phyloP scores from a whole-genome alignment of 1,139 yeast species.

The Dujonia santamariae region DNA sequence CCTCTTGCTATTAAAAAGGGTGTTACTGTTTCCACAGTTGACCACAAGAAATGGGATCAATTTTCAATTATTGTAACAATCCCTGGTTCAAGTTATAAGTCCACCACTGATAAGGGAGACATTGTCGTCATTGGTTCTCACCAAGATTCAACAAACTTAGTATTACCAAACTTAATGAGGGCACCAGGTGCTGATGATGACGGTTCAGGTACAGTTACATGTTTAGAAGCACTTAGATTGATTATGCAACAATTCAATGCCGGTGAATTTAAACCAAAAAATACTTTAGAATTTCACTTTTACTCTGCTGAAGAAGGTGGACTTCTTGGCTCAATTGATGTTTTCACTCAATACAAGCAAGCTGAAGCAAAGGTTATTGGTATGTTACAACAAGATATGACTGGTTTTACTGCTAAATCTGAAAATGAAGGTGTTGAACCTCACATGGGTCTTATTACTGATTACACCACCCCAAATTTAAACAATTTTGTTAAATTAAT shows the following conservation, averaged over 20 bases:
- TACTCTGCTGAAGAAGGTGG: constrained; percentile 97
- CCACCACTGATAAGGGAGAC: constrained; percentile 19
- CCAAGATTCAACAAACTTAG: constrained; percentile 77
- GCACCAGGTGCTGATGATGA: constrained; percentile 98
- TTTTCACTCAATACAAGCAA: constrained; percentile 55
- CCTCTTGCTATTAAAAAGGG: constrained; percentile 32
- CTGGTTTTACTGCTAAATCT: constrained; percentile 70
- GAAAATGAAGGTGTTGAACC: constrained; percentile 57
- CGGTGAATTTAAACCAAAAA: constrained; percentile 52
- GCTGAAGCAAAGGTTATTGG: constrained; percentile 59
- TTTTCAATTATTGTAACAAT: constrained; percentile 41
- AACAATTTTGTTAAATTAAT: constrained; percentile 62
- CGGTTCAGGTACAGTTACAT: constrained; percentile 84
- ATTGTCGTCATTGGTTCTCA: constrained; percentile 84
- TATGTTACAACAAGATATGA: constrained; percentile 95
- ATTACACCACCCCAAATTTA: constrained; percentile 60
- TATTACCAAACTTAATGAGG: constrained; percentile 63
- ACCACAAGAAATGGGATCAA: constrained; percentile 45
- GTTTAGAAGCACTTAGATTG: constrained; percentile 70
- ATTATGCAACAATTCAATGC: constrained; percentile 36
- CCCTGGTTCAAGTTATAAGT: constrained; percentile 34
- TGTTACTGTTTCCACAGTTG: constrained; percentile 25
- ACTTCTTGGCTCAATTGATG: constrained; percentile 78
- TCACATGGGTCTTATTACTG: constrained; percentile 77
- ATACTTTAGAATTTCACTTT: constrained; percentile 88